These are phyloP conservation scores for Cinchona pubescens DNA, from an alignment of 257 asterid genomes.

Conservation along the genomic window DNA sequence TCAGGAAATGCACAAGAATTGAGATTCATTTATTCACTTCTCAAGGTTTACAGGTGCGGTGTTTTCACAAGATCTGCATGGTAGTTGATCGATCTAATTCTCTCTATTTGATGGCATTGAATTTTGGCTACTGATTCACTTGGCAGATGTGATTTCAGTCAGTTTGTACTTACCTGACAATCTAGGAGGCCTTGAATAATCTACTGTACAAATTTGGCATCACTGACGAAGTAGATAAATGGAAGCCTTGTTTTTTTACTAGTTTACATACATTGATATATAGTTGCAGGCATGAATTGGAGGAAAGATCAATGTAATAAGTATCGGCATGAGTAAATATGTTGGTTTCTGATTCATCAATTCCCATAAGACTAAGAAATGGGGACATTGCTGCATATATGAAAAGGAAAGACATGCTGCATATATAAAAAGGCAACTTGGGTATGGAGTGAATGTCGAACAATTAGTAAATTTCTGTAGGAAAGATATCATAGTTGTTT, in stretches of 20 bases:
- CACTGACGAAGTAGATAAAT: neutral
- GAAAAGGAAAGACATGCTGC: neutral
- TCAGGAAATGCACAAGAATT: constrained; percentile 90
- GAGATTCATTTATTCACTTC: constrained; percentile 83
- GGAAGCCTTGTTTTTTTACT: neutral
- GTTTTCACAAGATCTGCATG: constrained; percentile 12
- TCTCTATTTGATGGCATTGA: neutral
- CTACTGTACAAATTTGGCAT: neutral
- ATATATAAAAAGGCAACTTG: neutral
- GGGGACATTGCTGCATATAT: neutral
- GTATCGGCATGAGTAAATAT: neutral
- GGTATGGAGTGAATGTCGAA: neutral
- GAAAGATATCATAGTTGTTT: too few species aligned
- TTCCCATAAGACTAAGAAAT: too few species aligned
- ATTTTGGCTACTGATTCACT: neutral
- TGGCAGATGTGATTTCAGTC: neutral
- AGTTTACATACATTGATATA: neutral
- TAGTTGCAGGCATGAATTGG: neutral
- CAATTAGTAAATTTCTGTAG: neutral
- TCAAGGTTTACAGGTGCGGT: constrained; percentile 83
- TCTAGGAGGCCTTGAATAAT: neutral
- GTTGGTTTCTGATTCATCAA: neutral
- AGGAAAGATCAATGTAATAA: neutral
- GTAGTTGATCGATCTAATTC: constrained; percentile 6
- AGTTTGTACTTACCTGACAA: neutral